Base-by-base conservation (phyloP, 495 filamentous ascomycete species). In the Entonaema liquescens region DNA sequence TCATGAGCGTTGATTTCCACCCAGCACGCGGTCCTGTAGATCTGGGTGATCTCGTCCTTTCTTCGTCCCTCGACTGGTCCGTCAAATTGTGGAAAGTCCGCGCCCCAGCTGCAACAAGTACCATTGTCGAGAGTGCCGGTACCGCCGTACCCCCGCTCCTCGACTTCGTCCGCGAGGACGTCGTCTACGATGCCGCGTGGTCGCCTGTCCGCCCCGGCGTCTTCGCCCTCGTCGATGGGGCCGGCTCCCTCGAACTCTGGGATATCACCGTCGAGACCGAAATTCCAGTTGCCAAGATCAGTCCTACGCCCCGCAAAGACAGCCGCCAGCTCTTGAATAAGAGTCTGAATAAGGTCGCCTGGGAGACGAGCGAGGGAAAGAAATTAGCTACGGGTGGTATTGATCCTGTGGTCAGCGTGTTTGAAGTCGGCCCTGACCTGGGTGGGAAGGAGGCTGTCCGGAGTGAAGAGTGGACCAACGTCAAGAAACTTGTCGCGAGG, bases 1-100 rank as follows among this genome's bases (percentile, higher is more conserved):
- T 99, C 73, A 98, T 97, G 92, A 93, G 91, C 13, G 89, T 97
- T 21, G 89, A 94, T 74, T 99, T 97, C 83, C 95, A 99, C 73
- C 96, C 95, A 1, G 91, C 92, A 4, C 89, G 91, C 7, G 95
- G 95, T 8, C 91, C 91, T 2, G 89, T 98, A 42, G 96, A 99
- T 78, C 89, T 99, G n/a, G 94, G 95, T 28, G 96, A 99, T 68
- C 84, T 99, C 2, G 91, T 98, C 49, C 85, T 99, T 33, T 92
- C 89, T 23, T 89, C 90, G 12, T 92, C 89, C 47, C 83, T 98
- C 12, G 95, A 99, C 82, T 99, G 95, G 95, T 94, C 89, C 74
- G 93, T 97, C 64, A 97, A 96, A 80, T 83, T 99, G 25, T 99
- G 95, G 95, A 95, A 94, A 78, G 90, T 95, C 19, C 89, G 92